These are phyloP conservation scores for Nitzschia sp. DNA, from an alignment of 108 stramenopile species.

Conservation along the genomic window DNA sequence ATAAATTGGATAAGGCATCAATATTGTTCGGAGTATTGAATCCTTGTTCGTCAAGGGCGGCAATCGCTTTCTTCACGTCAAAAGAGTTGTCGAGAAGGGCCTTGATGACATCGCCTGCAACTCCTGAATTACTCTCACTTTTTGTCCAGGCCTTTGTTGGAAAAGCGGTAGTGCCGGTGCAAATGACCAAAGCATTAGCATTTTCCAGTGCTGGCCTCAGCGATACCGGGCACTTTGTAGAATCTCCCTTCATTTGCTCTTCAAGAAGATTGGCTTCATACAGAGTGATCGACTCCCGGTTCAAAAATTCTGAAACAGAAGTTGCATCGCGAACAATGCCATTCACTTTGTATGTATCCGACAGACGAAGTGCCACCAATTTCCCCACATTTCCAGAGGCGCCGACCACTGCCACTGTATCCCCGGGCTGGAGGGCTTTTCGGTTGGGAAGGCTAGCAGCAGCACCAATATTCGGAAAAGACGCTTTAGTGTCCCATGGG, in stretches of 20 bases:
- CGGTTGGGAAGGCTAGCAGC: background rate
- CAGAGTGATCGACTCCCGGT: slow-evolving; percentile 34
- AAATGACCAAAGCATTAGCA: slow-evolving; percentile 59
- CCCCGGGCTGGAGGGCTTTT: slow-evolving; percentile 36
- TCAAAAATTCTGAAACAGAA: slow-evolving; percentile 29
- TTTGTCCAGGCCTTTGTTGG: slow-evolving; percentile 59
- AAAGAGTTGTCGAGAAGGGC: slow-evolving; percentile 30
- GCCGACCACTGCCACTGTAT: slow-evolving; percentile 54
- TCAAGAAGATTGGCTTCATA: slow-evolving; percentile 48
- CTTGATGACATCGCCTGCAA: slow-evolving; percentile 21
- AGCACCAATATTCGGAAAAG: background rate
- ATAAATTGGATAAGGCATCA: slow-evolving; percentile 51
- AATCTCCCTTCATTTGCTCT: slow-evolving; percentile 13
- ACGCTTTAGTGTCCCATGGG: slow-evolving; percentile 6
- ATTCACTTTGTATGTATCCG: slow-evolving; percentile 42
- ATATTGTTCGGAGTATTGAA: slow-evolving; percentile 70
- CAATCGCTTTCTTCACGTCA: slow-evolving; percentile 29
- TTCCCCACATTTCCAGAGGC: slow-evolving; percentile 54
- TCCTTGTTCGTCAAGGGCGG: slow-evolving; percentile 25
- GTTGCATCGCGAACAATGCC: slow-evolving; percentile 38
- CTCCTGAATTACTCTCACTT: slow-evolving; percentile 23
- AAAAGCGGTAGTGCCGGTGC: slow-evolving; percentile 68
- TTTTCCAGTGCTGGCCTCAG: slow-evolving; percentile 29
- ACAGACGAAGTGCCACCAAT: slow-evolving; percentile 47
- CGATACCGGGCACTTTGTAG: slow-evolving; percentile 7